Base-by-base conservation (phyloP, 768 basidiomycete genomes). In the Lentinula detonsa region DNA sequence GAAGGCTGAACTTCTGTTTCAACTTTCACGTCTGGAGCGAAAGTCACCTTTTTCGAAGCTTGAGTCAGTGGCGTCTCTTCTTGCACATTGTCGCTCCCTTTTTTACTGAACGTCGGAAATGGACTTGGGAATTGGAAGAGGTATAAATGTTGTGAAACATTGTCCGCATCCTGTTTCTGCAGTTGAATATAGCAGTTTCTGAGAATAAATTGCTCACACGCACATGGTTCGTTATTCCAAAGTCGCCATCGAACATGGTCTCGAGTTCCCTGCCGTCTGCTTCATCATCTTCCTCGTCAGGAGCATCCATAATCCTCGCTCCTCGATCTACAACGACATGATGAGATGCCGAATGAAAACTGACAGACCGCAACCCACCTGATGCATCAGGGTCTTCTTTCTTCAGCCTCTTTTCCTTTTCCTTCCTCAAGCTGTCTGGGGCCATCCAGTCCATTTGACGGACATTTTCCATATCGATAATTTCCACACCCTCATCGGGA, bases 41-140 rank as follows among this genome's bases (percentile, higher is more conserved):
- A 90, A 1, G 87, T 80, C 3, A 90, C 88, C 66, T 78, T 83
- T 71, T 82, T 87, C 55, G 62, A 63, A 31, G 63, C 63, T 39
- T 66, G 66, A 60, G 63, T 68, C 35, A 13, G 11, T 23, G 40
- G 18, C 13, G 40, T 18, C 5, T 56, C 40, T 42, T 72, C 74
- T 45, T 76, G 69, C 51, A 78, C 75, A 28, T 70, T 67, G 8
- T 71, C 74, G 16, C 66, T 63, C 6, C 69, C 57, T 61, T 75
- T 67, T 6, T 82, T 74, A 2, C 76, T 61, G 73, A 95, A 95
- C 4, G 76, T 80, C 0, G 94, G 93, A 72, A 97, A 95, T 0
- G 92, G 90, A 8, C 78, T 71, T 0, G 95, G 95, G 67, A 96
- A 96, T 69, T 95, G 93, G 75, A 96, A 95, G 65, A 94, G 87